Evolutionary conservation across 2,329 filamentous ascomycete genomes (phyloP).

Genomic region (Aspergillus ochraceus): DNA sequence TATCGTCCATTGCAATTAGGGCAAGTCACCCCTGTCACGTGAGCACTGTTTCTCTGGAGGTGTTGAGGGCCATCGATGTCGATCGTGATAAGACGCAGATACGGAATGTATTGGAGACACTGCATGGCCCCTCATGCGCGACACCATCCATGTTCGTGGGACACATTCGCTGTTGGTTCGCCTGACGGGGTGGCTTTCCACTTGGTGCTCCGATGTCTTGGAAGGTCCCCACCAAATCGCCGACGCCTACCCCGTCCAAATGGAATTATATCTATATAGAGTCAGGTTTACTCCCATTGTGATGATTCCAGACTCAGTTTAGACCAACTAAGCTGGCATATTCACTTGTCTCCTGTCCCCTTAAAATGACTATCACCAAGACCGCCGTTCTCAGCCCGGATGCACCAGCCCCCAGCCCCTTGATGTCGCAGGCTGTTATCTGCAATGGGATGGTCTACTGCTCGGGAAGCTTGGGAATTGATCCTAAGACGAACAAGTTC

Average conservation of each 20-base stretch:
- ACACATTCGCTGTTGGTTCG: not conserved
- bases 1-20: not conserved
- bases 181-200: not conserved
- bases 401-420: conserved; percentile 21
- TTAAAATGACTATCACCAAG: not conserved
- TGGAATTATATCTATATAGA: too few species aligned
- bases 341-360: too few species aligned
- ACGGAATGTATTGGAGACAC: not conserved
- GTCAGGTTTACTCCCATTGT: too few species aligned
- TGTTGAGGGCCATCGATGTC: not conserved
- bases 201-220: too few species aligned
- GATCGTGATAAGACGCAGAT: not conserved
- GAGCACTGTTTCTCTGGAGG: not conserved
- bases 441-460: conserved; percentile 27
- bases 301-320: too few species aligned
- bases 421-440: conserved; percentile 28
- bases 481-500: conserved; percentile 20
- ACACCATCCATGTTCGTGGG: not conserved
- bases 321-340: too few species aligned
- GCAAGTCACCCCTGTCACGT: not conserved
- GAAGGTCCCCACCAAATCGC: too few species aligned
- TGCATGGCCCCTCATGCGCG: not conserved
- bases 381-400: conserved; percentile 6
- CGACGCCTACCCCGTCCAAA: too few species aligned
- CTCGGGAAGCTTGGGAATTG: conserved; percentile 25